Evolutionary conservation across 495 filamentous ascomycete species (phyloP).

Genomic region (Venustampulla echinocandica): DNA sequence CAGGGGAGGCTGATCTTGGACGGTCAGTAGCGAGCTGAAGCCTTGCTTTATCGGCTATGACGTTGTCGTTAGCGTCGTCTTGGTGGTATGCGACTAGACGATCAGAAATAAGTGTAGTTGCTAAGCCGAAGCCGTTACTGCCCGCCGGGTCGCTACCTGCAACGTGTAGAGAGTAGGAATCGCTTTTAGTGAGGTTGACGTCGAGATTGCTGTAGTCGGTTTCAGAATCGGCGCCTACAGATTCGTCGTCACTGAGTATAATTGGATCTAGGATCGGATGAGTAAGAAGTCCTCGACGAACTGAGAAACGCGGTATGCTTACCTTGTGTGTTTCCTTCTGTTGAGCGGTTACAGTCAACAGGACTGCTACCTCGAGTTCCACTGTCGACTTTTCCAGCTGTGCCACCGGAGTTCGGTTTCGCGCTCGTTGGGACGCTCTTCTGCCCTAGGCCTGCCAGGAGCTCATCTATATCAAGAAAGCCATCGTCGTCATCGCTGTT

Average conservation of each 20-base stretch:
- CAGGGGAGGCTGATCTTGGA: too few relatives aligned
- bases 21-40: too few relatives aligned
- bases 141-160: background rate
- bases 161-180: slow-evolving; percentile 7
- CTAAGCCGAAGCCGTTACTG: background rate
- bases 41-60: too few relatives aligned
- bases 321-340: slow-evolving; percentile 13
- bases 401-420: background rate
- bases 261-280: slow-evolving; percentile 12
- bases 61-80: too few relatives aligned
- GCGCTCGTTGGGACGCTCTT: background rate
- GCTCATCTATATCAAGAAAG: slow-evolving; percentile 6
- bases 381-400: background rate
- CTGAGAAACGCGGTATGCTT: slow-evolving; percentile 10
- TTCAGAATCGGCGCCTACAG: slow-evolving; percentile 8
- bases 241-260: slow-evolving; percentile 15
- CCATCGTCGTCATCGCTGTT: slow-evolving; percentile 4
- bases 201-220: slow-evolving; percentile 6
- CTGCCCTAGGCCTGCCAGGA: background rate
- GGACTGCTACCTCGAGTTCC: slow-evolving; percentile 13
- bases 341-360: slow-evolving; percentile 9
- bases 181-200: slow-evolving; percentile 2
- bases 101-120: slow-evolving; percentile 5
- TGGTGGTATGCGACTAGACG: slow-evolving; percentile 2
- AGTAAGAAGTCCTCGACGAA: slow-evolving; percentile 11